phyloP scores from a whole-genome alignment of 495 filamentous ascomycete genomes.

The Penicillium robsamsonii region DNA sequence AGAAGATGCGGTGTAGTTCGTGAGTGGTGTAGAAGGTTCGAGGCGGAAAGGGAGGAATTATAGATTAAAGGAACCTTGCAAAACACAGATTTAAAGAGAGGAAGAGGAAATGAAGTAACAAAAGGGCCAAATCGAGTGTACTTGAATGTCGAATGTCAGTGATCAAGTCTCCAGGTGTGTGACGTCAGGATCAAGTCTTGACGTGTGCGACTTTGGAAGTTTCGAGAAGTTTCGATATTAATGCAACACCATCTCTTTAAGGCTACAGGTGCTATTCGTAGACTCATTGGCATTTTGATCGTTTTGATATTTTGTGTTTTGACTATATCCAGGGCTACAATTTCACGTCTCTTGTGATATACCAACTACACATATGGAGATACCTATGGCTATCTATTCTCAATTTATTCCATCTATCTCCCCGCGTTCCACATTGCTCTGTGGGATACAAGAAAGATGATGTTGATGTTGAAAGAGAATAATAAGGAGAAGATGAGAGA shows the following conservation, averaged over 20 bases:
- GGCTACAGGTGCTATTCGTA: no score
- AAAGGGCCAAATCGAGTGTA: not conserved
- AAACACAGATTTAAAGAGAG: constrained; percentile 12
- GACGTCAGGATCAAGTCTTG: constrained; percentile 25
- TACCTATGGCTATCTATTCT: not conserved
- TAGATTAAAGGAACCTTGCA: not conserved
- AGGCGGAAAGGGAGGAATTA: constrained; percentile 2
- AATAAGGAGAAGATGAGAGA: not conserved
- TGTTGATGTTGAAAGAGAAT: not conserved
- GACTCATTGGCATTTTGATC: no score
- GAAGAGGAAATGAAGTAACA: constrained; percentile 5
- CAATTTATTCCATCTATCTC: not conserved
- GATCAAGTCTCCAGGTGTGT: constrained; percentile 22
- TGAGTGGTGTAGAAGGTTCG: constrained; percentile 47
- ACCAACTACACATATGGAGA: not conserved
- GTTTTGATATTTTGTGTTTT: not conserved
- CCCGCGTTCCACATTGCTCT: not conserved
- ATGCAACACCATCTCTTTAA: no score
- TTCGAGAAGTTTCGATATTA: constrained; percentile 38
- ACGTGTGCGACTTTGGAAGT: constrained; percentile 36
- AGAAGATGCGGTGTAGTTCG: constrained; percentile 19
- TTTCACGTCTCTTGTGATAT: not conserved
- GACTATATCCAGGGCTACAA: not conserved
- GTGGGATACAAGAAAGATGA: not conserved
- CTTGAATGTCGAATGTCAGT: constrained; percentile 2